phyloP scores from a whole-genome alignment of 2,329 filamentous ascomycete species.

The Colletotrichum sp. region DNA sequence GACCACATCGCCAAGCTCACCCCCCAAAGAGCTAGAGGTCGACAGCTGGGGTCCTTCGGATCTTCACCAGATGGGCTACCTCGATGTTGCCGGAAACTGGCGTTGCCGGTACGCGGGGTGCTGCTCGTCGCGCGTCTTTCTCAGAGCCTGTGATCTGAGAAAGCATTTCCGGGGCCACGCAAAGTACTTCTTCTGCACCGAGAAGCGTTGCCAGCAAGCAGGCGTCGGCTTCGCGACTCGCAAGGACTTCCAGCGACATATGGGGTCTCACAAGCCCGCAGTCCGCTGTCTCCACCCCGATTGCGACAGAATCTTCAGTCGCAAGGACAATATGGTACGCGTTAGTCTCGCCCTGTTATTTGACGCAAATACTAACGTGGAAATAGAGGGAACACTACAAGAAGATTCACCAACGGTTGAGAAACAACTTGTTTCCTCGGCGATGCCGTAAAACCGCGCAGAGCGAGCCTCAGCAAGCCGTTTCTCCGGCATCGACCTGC shows the following conservation, averaged over 20 bases:
- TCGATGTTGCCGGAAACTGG: constrained; percentile 13
- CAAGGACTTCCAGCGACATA: constrained; percentile 14
- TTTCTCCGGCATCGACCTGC: not conserved
- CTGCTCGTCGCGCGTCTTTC: constrained; percentile 10
- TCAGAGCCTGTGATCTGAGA: constrained; percentile 6
- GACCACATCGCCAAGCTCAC: not conserved
- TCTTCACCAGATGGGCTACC: constrained; percentile 9
- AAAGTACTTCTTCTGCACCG: constrained; percentile 18
- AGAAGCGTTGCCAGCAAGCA: constrained; percentile 7
- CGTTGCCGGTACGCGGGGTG: constrained; percentile 9
- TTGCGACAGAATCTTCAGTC: constrained; percentile 13
- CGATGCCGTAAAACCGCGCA: not conserved
- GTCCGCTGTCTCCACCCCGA: constrained; percentile 6
- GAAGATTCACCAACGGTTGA: constrained; percentile 12
- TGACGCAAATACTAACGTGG: not conserved
- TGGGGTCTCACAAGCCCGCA: constrained; percentile 15
- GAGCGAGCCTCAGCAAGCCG: not conserved
- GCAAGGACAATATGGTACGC: constrained; percentile 13
- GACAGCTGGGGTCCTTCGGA: not conserved
- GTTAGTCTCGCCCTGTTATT: not conserved
- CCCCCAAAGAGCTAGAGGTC: not conserved
- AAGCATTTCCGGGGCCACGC: constrained; percentile 15
- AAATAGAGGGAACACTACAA: constrained; percentile 12
- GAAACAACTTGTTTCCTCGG: constrained; percentile 3
- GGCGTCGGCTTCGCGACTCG: constrained; percentile 11